These are phyloP conservation scores for Fomitiporia mediterranea DNA, from an alignment of 1,284 basidiomycete species.

Conservation along the genomic window DNA sequence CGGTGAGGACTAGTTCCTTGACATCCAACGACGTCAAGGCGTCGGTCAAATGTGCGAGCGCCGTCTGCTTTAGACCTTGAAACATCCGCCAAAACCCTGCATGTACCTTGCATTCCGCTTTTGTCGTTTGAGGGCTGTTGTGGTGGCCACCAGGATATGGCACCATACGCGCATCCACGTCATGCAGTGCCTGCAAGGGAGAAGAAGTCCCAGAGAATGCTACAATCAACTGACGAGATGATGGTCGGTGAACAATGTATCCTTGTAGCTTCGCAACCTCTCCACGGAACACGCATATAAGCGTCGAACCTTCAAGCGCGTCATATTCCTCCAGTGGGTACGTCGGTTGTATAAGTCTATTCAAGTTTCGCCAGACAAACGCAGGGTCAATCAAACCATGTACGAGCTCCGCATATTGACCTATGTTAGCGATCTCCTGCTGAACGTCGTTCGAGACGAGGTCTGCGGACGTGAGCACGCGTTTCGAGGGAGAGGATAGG, in stretches of 20 bases:
- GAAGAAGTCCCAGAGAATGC: conserved; percentile 21
- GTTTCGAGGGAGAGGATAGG: conserved; percentile 3
- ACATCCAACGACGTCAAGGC: conserved; percentile 32
- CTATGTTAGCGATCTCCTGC: conserved; percentile 17
- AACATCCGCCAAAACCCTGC: conserved; percentile 51
- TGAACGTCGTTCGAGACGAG: conserved; percentile 3
- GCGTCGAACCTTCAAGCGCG: conserved; percentile 10
- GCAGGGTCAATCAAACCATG: conserved; percentile 18
- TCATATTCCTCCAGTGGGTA: conserved; percentile 22
- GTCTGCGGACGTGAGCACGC: not conserved
- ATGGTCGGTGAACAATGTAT: conserved; percentile 20
- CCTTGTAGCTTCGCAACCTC: conserved; percentile 19
- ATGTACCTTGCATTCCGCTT: conserved; percentile 33
- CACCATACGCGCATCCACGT: conserved; percentile 17
- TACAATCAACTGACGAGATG: conserved; percentile 18
- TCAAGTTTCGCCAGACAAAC: conserved; percentile 18
- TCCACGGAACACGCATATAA: conserved; percentile 19
- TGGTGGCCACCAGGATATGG: not conserved
- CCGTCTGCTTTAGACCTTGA: conserved; percentile 34
- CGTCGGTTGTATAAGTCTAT: conserved; percentile 8
- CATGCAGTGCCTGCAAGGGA: conserved; percentile 13
- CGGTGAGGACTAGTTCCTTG: conserved; percentile 42
- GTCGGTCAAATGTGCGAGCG: conserved; percentile 31
- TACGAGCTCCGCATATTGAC: conserved; percentile 23
- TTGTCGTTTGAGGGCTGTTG: not conserved